Evolutionary conservation across 2,329 filamentous ascomycete genomes (phyloP).

Genomic region (Claviceps lovelessii): DNA sequence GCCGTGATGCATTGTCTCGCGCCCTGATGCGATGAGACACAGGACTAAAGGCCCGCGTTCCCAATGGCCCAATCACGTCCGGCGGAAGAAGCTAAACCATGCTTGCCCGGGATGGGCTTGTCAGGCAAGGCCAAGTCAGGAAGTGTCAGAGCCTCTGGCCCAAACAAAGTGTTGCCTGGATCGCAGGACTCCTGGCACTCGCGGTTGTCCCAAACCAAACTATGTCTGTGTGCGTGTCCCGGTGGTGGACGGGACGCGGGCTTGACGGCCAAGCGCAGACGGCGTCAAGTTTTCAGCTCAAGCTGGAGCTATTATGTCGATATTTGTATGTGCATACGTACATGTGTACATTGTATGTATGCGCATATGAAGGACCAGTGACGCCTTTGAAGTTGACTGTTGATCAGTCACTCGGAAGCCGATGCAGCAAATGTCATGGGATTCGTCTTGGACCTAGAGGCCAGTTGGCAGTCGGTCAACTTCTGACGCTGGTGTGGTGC

Average conservation of each 20-base stretch:
- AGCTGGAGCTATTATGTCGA: not conserved
- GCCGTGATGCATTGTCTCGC: conserved; percentile 1
- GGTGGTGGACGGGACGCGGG: too few species aligned
- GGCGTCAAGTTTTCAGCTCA: too few species aligned
- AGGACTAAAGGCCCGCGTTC: not conserved
- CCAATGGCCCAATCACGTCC: not conserved
- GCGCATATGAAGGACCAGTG: too few species aligned
- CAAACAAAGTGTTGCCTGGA: not conserved
- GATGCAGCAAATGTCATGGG: not conserved
- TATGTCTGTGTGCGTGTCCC: too few species aligned
- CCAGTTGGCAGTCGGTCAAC: not conserved
- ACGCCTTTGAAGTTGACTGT: too few species aligned
- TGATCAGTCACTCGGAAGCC: not conserved
- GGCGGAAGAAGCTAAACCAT: not conserved
- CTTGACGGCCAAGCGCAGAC: too few species aligned
- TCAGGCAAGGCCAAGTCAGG: conserved; percentile 1
- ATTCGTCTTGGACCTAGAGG: not conserved
- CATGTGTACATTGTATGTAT: too few species aligned
- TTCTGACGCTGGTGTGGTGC: not conserved
- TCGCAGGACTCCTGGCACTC: not conserved
- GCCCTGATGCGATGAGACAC: not conserved
- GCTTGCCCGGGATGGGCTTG: conserved; percentile 1
- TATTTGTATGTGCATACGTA: not conserved
- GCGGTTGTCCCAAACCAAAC: not conserved
- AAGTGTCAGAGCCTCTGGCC: not conserved